Conservation (phyloP, 768 basidiomycete genomes). For the Tylopilus plumbeoviolaceoides region DNA sequence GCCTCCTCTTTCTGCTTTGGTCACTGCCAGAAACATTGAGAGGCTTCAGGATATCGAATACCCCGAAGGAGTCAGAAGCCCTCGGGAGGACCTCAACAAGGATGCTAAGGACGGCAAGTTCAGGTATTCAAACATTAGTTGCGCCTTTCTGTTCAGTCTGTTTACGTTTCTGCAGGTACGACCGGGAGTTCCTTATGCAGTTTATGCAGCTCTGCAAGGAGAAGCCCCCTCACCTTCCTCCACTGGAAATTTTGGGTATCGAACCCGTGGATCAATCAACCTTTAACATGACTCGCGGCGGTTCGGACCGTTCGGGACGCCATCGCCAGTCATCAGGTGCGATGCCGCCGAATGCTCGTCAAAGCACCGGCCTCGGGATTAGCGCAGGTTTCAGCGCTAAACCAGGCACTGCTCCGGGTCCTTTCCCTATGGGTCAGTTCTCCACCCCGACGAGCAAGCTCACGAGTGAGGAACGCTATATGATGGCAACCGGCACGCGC, state of each 20-base stretch:
- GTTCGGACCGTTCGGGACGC: conserved; percentile 65
- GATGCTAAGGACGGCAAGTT: conserved; percentile 86
- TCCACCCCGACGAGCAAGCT: too few relatives aligned
- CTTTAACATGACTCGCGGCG: conserved; percentile 52
- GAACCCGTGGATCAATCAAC: conserved; percentile 60
- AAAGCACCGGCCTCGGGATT: conserved; percentile 19
- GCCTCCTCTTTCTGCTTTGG: conserved; percentile 53
- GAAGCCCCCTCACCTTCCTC: conserved; percentile 86
- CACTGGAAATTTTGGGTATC: conserved; percentile 87
- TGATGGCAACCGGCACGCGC: too few relatives aligned
- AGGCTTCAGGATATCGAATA: conserved; percentile 76
- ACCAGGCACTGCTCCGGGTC: too few relatives aligned
- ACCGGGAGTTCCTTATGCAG: conserved; percentile 95
- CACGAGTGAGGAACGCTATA: too few relatives aligned
- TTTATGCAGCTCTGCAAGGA: conserved; percentile 95
- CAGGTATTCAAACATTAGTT: conserved; percentile 44
- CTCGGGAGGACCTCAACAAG: conserved; percentile 78
- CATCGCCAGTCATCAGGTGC: conserved; percentile 45
- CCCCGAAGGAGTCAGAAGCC: conserved; percentile 79
- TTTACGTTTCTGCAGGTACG: conserved; percentile 59
- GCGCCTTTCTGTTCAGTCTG: not conserved
- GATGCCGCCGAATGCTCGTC: conserved; percentile 43
- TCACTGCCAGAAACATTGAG: conserved; percentile 81
- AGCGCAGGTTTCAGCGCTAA: too few relatives aligned
- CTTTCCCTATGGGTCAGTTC: too few relatives aligned